These are phyloP conservation scores for Solidago caesia DNA, from an alignment of 129 eudicot species.

Conservation along the genomic window DNA sequence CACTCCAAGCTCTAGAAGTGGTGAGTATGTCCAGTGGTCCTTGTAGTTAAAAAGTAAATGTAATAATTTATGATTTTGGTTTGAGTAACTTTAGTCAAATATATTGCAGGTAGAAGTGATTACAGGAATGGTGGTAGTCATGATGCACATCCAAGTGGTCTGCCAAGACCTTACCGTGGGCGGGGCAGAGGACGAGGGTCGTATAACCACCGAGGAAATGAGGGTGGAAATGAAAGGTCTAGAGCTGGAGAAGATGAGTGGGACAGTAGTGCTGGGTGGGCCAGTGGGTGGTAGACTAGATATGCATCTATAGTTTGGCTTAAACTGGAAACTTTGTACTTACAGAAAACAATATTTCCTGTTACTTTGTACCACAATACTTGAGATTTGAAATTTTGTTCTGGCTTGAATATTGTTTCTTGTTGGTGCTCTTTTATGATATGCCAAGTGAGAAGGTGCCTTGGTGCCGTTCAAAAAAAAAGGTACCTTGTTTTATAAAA, in stretches of 20 bases:
- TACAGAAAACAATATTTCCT: constrained; percentile 2
- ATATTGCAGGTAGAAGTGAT: constrained; percentile 67
- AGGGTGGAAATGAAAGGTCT: constrained; percentile 33
- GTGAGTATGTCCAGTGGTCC: constrained; percentile 23
- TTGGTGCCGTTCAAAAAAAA: background rate
- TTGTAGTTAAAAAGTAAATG: background rate
- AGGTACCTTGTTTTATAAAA: background rate
- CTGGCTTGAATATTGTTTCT: constrained; percentile 5
- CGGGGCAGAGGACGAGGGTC: constrained; percentile 81
- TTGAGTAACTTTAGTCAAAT: background rate
- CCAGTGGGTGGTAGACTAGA: constrained; percentile 33
- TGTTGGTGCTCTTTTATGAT: constrained; percentile 6
- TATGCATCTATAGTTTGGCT: constrained; percentile 14
- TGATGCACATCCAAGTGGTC: constrained; percentile 68
- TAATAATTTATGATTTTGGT: background rate
- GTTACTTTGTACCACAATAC: background rate
- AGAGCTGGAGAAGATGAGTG: constrained; percentile 53
- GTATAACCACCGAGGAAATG: constrained; percentile 43
- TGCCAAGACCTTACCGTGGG: constrained; percentile 62
- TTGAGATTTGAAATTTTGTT: constrained; percentile 20
- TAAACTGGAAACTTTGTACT: constrained; percentile 12
- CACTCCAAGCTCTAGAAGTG: constrained; percentile 46
- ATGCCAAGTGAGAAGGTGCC: constrained; percentile 16
- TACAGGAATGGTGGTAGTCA: constrained; percentile 51
- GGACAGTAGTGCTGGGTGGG: constrained; percentile 38